phyloP scores from a whole-genome alignment of 768 basidiomycete genomes.

The Kwoniella botswanensis region DNA sequence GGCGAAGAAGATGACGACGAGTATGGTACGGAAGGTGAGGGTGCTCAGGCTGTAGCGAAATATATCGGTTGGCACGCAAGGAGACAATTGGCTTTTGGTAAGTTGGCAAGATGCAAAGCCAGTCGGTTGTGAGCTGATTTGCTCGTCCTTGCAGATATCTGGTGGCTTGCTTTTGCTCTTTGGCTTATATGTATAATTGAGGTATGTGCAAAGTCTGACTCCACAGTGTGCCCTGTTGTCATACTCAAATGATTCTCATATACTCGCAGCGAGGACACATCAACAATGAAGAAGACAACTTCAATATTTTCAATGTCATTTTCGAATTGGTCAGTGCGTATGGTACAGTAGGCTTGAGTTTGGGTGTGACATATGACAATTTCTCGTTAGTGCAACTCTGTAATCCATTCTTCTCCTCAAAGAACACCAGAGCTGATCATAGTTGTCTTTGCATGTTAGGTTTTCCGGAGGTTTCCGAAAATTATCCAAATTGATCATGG shows the following conservation, averaged over 20 bases:
- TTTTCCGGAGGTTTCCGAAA: slow-evolving; percentile 77
- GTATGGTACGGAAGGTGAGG: slow-evolving; percentile 38
- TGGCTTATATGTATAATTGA: slow-evolving; percentile 93
- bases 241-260: too few relatives aligned
- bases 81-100: slow-evolving; percentile 86
- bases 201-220: slow-evolving; percentile 60
- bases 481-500: slow-evolving; percentile 84
- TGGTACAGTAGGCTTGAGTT: slow-evolving; percentile 73
- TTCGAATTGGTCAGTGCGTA: slow-evolving; percentile 58
- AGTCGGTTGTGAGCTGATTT: not conserved
- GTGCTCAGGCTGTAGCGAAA: slow-evolving; percentile 54
- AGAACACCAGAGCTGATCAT: not conserved
- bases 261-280: slow-evolving; percentile 65
- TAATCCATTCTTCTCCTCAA: not conserved
- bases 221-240: not conserved
- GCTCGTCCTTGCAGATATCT: slow-evolving; percentile 72
- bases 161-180: slow-evolving; percentile 87
- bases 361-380: slow-evolving; percentile 74
- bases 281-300: slow-evolving; percentile 67
- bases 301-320: slow-evolving; percentile 77
- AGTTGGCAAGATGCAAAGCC: slow-evolving; percentile 31
- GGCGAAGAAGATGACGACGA: slow-evolving; percentile 62
- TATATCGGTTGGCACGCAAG: slow-evolving; percentile 58
- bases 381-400: slow-evolving; percentile 20
- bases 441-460: slow-evolving; percentile 60